Percentiles rank a stretch among this genome's conserved stretches.
These are phyloP conservation scores for Leishmania guyanensis DNA, from an alignment of 208 protist species.

Conservation along the genomic window DNA sequence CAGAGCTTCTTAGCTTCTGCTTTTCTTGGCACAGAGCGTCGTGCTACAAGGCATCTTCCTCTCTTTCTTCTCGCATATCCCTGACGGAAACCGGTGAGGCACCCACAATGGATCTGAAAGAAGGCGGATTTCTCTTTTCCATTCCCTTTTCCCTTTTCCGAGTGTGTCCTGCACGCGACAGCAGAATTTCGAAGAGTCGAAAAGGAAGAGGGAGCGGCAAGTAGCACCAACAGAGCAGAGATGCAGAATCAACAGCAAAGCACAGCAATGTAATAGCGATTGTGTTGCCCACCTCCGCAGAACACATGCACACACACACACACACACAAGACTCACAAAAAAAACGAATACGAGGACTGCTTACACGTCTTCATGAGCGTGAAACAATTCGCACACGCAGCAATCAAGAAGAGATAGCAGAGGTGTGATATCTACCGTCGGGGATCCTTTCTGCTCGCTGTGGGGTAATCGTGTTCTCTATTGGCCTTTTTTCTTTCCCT, in stretches of 20 bases:
- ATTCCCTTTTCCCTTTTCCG: no score
- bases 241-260: not conserved
- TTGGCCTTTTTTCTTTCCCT: not conserved
- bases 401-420: not conserved
- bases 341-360: not conserved
- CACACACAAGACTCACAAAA: not conserved
- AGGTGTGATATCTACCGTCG: not conserved
- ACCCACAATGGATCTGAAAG: no score
- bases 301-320: not conserved
- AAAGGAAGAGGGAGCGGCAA: no score
- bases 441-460: not conserved
- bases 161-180: no score
- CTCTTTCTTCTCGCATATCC: no score
- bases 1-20: no score
- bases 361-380: not conserved
- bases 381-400: not conserved
- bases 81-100: no score
- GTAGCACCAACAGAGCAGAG: not conserved
- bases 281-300: not conserved
- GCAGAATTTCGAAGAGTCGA: no score
- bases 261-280: not conserved
- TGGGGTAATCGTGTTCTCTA: not conserved
- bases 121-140: no score
- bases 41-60: no score
- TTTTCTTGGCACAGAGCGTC: no score